A percentile compares a stretch with the other conserved stretches of the same genome.
These are phyloP conservation scores for Asterochloris sp. DNA, from an alignment of 139 green algal genomes.

Conservation along the genomic window DNA sequence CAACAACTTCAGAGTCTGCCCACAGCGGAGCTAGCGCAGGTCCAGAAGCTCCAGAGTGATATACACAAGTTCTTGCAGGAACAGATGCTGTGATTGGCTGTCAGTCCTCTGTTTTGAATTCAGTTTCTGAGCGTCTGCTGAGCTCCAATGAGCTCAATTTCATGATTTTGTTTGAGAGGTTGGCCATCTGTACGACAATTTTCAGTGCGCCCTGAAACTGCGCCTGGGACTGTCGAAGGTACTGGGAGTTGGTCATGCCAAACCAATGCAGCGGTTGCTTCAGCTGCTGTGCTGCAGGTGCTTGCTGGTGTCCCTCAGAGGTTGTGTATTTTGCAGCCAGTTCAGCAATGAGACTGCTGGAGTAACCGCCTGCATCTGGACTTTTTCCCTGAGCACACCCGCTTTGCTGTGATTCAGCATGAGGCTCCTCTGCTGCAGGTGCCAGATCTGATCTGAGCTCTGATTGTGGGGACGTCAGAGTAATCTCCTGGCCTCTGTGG, in stretches of 20 bases:
- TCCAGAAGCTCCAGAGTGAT: not conserved
- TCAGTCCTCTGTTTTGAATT: not conserved
- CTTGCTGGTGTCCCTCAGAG: not conserved
- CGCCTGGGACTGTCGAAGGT: slow-evolving; percentile 1
- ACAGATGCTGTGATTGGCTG: not conserved
- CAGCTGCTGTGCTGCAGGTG: not conserved
- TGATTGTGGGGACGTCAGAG: not conserved
- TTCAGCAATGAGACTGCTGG: slow-evolving; percentile 8
- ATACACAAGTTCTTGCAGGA: not conserved
- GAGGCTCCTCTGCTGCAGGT: not conserved
- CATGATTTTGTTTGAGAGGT: not conserved
- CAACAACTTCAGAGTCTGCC: not conserved
- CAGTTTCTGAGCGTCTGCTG: not conserved
- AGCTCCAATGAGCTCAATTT: not conserved
- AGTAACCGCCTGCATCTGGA: not conserved
- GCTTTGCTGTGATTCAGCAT: not conserved
- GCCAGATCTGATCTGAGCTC: not conserved
- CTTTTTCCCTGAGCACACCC: too few species aligned
- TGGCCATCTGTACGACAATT: not conserved
- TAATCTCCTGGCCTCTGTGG: not conserved
- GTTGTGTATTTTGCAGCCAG: slow-evolving; percentile 6
- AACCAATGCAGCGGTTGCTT: slow-evolving; percentile 12
- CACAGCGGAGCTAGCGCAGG: not conserved
- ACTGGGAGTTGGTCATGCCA: not conserved
- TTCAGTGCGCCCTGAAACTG: not conserved